phyloP scores from a whole-genome alignment of 2,329 filamentous ascomycete genomes.

The Tolypocladium tundrense region DNA sequence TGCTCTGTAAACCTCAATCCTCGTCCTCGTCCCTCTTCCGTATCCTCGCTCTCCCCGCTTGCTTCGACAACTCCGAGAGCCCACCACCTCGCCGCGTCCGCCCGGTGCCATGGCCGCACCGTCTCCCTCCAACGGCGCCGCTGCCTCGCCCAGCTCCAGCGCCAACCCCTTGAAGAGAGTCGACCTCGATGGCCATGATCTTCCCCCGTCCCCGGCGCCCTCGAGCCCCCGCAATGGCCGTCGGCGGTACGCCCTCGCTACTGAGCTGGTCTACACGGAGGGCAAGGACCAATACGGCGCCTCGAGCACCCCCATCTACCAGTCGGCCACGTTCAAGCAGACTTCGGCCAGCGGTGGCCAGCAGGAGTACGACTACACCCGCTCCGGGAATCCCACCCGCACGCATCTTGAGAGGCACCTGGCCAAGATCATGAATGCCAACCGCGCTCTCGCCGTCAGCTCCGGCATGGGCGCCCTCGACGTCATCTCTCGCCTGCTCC shows the following conservation, averaged over 20 bases:
- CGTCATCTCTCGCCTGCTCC: slow-evolving; percentile 83
- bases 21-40: background rate
- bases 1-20: background rate
- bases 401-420: slow-evolving; percentile 94
- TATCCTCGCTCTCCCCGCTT: background rate
- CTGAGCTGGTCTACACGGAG: slow-evolving; percentile 93
- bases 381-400: slow-evolving; percentile 91
- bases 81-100: background rate
- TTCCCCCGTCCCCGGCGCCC: slow-evolving; percentile 85
- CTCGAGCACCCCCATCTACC: slow-evolving; percentile 94
- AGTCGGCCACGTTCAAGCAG: slow-evolving; percentile 98
- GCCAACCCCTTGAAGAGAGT: slow-evolving; percentile 43
- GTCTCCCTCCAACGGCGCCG: background rate
- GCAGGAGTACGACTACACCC: slow-evolving; percentile 93
- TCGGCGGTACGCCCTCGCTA: slow-evolving; percentile 81
- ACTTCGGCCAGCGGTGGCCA: slow-evolving; percentile 66
- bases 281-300: slow-evolving; percentile 94
- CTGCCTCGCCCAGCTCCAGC: background rate
- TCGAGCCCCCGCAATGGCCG: slow-evolving; percentile 80
- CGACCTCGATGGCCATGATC: slow-evolving; percentile 72
- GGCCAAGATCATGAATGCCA: slow-evolving; percentile 97
- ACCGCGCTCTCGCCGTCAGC: slow-evolving; percentile 81
- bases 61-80: background rate
- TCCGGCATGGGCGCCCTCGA: slow-evolving; percentile 97
- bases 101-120: background rate